Conservation (phyloP, 2,329 filamentous ascomycete genomes). For the Aspergillus oerlinghausenensis region DNA sequence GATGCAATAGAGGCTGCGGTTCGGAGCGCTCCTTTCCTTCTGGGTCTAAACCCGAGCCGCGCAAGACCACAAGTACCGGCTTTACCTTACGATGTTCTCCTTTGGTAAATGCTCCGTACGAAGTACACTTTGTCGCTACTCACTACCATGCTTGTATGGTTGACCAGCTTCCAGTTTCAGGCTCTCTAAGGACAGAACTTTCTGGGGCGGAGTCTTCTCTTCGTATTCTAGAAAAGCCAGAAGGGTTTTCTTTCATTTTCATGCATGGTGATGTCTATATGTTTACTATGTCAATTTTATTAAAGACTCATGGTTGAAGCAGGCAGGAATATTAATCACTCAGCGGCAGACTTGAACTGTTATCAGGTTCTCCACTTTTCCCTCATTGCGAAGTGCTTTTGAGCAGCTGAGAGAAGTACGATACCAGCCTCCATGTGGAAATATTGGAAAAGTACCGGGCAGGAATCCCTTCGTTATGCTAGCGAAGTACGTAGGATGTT, state of each 20-base stretch:
- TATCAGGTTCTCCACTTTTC: too few species aligned
- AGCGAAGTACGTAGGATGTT: not conserved
- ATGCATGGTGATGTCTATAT: too few species aligned
- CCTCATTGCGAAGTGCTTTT: not conserved
- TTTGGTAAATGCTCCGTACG: not conserved
- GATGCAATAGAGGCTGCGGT: constrained; percentile 18
- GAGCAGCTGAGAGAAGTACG: not conserved
- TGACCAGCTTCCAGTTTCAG: not conserved
- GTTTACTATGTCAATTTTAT: too few species aligned
- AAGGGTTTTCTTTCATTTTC: not conserved
- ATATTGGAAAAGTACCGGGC: not conserved
- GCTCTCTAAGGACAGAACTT: not conserved
- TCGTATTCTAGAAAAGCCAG: not conserved
- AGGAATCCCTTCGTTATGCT: not conserved
- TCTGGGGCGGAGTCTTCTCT: not conserved
- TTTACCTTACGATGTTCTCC: not conserved
- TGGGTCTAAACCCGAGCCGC: constrained; percentile 11
- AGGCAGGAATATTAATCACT: too few species aligned
- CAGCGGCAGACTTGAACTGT: too few species aligned
- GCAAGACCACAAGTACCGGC: not conserved
- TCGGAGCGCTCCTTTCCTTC: constrained; percentile 26
- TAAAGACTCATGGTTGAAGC: too few species aligned
- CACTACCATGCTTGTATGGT: not conserved
- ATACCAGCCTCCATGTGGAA: not conserved
- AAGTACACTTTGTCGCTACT: too few species aligned